phyloP scores from a whole-genome alignment of 2,329 filamentous ascomycete genomes.

The Stromatinia cepivora region DNA sequence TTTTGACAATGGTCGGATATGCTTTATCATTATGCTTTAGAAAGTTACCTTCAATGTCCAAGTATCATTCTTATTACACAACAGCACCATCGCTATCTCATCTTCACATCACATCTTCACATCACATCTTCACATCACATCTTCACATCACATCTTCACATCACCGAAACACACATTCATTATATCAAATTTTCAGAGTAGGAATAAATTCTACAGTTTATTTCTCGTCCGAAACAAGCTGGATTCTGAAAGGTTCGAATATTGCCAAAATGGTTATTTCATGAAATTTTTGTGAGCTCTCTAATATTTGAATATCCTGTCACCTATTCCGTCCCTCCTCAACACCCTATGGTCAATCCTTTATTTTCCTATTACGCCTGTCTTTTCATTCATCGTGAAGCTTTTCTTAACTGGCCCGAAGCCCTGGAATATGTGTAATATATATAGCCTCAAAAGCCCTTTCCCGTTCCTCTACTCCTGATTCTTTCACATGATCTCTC shows the following conservation, averaged over 20 bases:
- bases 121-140: not conserved
- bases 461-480: too few species aligned
- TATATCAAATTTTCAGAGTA: too few species aligned
- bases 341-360: too few species aligned
- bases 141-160: not conserved
- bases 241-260: too few species aligned
- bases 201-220: too few species aligned
- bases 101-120: not conserved
- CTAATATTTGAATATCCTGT: not conserved
- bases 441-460: too few species aligned
- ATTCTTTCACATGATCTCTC: too few species aligned
- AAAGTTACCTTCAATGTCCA: not conserved
- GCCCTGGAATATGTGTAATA: too few species aligned
- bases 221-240: too few species aligned
- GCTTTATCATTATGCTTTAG: not conserved
- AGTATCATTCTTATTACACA: not conserved
- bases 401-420: not conserved
- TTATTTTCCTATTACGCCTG: not conserved
- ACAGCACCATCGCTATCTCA: not conserved
- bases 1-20: not conserved
- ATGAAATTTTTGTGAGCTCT: not conserved
- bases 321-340: not conserved
- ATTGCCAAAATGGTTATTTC: not conserved
- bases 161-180: not conserved
- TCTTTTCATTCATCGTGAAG: not conserved